Evolutionary conservation across 257 asterid genomes (phyloP).

Genomic region (Lithospermum erythrorhizon): DNA sequence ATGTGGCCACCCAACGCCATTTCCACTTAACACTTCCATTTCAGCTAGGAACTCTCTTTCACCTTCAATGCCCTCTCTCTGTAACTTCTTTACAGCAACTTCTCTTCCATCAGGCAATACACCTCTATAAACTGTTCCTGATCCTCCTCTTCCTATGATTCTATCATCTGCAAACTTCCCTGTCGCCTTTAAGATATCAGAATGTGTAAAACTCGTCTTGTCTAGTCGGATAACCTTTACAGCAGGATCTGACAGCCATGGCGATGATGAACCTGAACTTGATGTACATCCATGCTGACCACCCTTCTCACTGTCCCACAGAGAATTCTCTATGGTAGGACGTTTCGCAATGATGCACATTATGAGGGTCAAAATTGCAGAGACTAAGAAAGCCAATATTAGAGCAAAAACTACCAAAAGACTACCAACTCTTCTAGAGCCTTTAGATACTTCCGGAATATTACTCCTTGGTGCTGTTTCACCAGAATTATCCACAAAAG

Average conservation of each 20-base stretch:
- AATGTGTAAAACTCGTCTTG: constrained; percentile 67
- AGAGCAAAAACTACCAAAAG: constrained; percentile 37
- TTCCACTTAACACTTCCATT: constrained; percentile 75
- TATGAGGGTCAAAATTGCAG: constrained; percentile 47
- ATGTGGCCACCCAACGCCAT: constrained; percentile 86
- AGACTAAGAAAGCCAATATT: constrained; percentile 44
- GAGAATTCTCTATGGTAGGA: constrained; percentile 30
- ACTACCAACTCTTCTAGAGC: constrained; percentile 19
- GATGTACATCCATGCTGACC: constrained; percentile 25
- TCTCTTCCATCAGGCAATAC: constrained; percentile 67
- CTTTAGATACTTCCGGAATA: constrained; percentile 3
- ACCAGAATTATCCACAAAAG: constrained; percentile 40
- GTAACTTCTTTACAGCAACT: constrained; percentile 79
- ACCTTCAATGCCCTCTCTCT: constrained; percentile 74
- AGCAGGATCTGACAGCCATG: constrained; percentile 49
- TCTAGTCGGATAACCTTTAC: constrained; percentile 72
- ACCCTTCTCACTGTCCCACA: constrained; percentile 41
- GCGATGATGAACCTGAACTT: constrained; percentile 53
- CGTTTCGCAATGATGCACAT: constrained; percentile 40
- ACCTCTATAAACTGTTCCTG: constrained; percentile 76
- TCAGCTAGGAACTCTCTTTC: constrained; percentile 83
- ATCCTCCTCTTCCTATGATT: constrained; percentile 86
- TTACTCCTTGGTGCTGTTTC: constrained; percentile 1
- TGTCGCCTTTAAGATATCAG: constrained; percentile 77
- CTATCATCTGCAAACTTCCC: constrained; percentile 57